phyloP scores from a whole-genome alignment of 768 basidiomycete genomes.

The Termitomyces sp. region DNA sequence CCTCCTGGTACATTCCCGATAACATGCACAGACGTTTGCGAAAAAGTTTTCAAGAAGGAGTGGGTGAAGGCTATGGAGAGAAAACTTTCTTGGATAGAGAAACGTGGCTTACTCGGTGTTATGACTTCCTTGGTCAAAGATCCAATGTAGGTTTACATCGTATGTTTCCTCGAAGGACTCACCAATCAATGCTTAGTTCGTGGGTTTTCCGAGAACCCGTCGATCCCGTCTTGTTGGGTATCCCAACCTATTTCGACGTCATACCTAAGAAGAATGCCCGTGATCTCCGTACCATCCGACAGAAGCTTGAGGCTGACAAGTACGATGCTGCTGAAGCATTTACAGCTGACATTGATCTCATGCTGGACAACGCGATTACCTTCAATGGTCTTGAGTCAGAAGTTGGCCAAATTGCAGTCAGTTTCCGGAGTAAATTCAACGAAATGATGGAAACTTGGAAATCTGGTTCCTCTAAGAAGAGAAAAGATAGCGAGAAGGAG shows the following conservation, averaged over 20 bases:
- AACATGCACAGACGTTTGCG: conserved; percentile 65
- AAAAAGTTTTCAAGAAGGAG: conserved; percentile 75
- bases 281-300: conserved; percentile 77
- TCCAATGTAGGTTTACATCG: conserved; percentile 35
- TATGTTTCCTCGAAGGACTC: neutral
- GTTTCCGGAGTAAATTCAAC: conserved; percentile 43
- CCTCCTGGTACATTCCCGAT: conserved; percentile 72
- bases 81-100: conserved; percentile 74
- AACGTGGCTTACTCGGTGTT: conserved; percentile 66
- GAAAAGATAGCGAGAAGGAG: conserved; percentile 67
- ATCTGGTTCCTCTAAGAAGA: conserved; percentile 54
- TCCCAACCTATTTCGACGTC: conserved; percentile 85
- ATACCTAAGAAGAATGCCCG: conserved; percentile 84
- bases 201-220: conserved; percentile 82
- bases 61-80: conserved; percentile 75
- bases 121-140: conserved; percentile 69
- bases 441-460: conserved; percentile 47
- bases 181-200: conserved; percentile 34
- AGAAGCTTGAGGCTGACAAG: conserved; percentile 76
- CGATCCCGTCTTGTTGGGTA: conserved; percentile 77
- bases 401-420: conserved; percentile 59
- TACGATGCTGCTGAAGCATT: conserved; percentile 76
- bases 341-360: conserved; percentile 80
- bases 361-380: conserved; percentile 82
- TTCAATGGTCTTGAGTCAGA: conserved; percentile 86